Percentiles rank a stretch among this genome's conserved stretches.
Evolutionary conservation across 2,329 filamentous ascomycete genomes (phyloP).

Genomic region (Fusarium nodosum): DNA sequence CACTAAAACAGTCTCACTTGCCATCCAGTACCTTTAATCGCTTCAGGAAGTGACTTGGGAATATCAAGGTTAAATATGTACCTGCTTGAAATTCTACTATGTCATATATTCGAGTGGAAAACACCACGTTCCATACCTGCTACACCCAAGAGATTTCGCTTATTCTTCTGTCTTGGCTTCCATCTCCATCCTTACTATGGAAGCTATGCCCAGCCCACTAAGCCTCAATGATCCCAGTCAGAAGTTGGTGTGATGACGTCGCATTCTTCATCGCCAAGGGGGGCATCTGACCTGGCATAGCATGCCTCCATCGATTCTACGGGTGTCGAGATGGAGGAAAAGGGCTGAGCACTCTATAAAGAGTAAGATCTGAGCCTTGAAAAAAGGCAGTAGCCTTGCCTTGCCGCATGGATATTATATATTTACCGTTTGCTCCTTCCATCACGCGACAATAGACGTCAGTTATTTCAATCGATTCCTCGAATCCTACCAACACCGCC

Average conservation of each 20-base stretch:
- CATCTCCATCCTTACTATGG: neutral
- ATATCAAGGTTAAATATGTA: neutral
- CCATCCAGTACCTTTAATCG: neutral
- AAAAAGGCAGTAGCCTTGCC: constrained; percentile 20
- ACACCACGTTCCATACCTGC: neutral
- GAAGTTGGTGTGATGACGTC: constrained; percentile 41
- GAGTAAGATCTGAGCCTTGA: constrained; percentile 1
- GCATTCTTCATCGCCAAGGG: constrained; percentile 22
- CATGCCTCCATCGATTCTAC: constrained; percentile 22
- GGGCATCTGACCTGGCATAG: constrained; percentile 38
- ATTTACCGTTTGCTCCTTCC: neutral
- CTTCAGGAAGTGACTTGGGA: neutral
- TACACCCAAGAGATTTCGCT: constrained; percentile 1
- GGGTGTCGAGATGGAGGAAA: constrained; percentile 10
- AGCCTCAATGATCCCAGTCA: constrained; percentile 32
- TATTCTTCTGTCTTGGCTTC: constrained; percentile 17
- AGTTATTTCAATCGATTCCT: constrained; percentile 13
- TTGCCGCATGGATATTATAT: constrained; percentile 16
- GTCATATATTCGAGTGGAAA: neutral
- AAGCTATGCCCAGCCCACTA: constrained; percentile 21
- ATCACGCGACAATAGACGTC: constrained; percentile 15
- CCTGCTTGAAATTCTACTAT: neutral
- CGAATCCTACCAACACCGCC: neutral
- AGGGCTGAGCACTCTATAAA: constrained; percentile 27
- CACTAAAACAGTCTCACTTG: constrained; percentile 12